phyloP scores from a whole-genome alignment of 1,284 basidiomycete genomes.

The Irpex rosettiformis region DNA sequence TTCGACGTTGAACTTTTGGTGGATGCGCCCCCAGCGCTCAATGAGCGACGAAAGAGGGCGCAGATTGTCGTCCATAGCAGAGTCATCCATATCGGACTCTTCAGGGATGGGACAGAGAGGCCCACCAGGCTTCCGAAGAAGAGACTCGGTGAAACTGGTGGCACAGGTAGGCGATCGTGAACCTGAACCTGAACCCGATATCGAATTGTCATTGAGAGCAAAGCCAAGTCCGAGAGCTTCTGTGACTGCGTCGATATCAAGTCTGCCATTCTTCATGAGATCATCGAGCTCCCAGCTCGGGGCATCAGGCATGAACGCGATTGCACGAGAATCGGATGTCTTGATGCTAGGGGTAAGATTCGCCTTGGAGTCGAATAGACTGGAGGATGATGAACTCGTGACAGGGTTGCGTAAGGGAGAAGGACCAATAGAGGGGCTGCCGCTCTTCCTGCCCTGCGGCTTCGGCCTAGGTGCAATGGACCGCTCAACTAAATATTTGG shows the following conservation, averaged over 20 bases:
- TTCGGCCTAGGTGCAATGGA: not conserved
- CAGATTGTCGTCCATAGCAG: not conserved
- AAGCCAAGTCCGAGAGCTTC: slow-evolving; percentile 26
- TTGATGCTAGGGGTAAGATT: not conserved
- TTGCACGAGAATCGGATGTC: not conserved
- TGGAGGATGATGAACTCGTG: slow-evolving; percentile 1
- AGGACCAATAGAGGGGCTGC: slow-evolving; percentile 17
- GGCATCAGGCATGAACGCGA: not conserved
- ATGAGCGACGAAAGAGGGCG: slow-evolving; percentile 4
- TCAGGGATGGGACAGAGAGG: slow-evolving; percentile 28
- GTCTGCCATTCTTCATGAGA: slow-evolving; percentile 22
- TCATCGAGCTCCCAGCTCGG: slow-evolving; percentile 23
- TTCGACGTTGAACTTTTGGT: slow-evolving; percentile 2
- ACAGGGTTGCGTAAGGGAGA: slow-evolving; percentile 19
- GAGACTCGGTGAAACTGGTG: slow-evolving; percentile 1
- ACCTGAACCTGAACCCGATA: not conserved
- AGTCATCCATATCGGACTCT: slow-evolving; percentile 21
- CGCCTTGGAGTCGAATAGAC: not conserved
- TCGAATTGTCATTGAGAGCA: not conserved
- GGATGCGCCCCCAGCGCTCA: slow-evolving; percentile 8
- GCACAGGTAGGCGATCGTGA: not conserved
- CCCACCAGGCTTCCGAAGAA: slow-evolving; percentile 21
- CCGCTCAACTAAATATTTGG: not conserved
- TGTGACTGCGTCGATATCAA: slow-evolving; percentile 30
- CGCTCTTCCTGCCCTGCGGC: slow-evolving; percentile 5